A percentile compares a stretch with the other conserved stretches of the same genome.
Evolutionary conservation across 2,329 filamentous ascomycete genomes (phyloP).

Genomic region (Thermomyces lanuginosus): DNA sequence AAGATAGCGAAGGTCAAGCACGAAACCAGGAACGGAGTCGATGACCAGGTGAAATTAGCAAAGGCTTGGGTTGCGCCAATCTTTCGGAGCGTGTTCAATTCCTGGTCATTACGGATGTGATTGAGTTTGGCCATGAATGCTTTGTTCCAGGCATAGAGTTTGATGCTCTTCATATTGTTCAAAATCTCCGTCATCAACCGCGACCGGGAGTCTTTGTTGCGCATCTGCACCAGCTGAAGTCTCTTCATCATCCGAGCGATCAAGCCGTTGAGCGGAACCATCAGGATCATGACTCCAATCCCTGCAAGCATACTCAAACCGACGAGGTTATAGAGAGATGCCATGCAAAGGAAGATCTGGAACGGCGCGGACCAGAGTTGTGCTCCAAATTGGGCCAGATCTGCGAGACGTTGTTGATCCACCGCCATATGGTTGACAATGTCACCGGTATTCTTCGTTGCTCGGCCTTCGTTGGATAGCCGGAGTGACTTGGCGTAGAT

Average conservation of each 20-base stretch:
- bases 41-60: conserved; percentile 96
- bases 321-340: conserved; percentile 87
- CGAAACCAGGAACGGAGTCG: conserved; percentile 91
- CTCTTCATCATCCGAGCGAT: conserved; percentile 89
- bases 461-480: conserved; percentile 81
- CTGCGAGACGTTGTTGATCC: conserved; percentile 85
- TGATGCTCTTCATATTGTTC: conserved; percentile 99
- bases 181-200: conserved; percentile 92
- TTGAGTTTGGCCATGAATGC: conserved; percentile 98
- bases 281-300: conserved; percentile 85
- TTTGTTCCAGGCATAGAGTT: conserved; percentile 92
- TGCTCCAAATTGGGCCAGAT: conserved; percentile 86
- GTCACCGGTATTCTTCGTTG: conserved; percentile 81
- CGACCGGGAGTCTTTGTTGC: conserved; percentile 91
- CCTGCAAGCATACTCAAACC: conserved; percentile 92
- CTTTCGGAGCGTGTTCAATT: conserved; percentile 86
- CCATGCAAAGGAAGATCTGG: conserved; percentile 89
- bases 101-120: conserved; percentile 85
- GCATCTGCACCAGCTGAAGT: conserved; percentile 93
- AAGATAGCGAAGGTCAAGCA: conserved; percentile 94
- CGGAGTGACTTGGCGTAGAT: conserved; percentile 87
- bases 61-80: conserved; percentile 89
- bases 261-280: conserved; percentile 90
- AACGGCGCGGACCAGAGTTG: conserved; percentile 95
- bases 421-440: conserved; percentile 99